Percentiles rank a stretch among this genome's conserved stretches.
Evolutionary conservation across 2,329 filamentous ascomycete species (phyloP).

Genomic region (Penicillium paneum): DNA sequence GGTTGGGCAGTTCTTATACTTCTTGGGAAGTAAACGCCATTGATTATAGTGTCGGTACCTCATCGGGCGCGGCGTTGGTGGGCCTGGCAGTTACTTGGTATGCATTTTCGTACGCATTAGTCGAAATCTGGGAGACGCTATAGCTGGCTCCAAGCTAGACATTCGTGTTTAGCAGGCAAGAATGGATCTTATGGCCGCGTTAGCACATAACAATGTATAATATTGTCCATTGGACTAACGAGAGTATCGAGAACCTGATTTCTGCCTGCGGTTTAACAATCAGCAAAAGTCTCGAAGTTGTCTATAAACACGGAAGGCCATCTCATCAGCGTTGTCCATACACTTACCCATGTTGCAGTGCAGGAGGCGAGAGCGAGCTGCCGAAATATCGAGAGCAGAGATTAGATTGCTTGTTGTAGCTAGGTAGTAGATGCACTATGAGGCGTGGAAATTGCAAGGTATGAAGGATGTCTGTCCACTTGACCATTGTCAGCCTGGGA

Average conservation of each 20-base stretch:
- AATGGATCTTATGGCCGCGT: conserved; percentile 50
- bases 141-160: conserved; percentile 75
- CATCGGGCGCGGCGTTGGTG: conserved; percentile 63
- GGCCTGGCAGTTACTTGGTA: conserved; percentile 65
- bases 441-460: neutral
- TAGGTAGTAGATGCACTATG: neutral
- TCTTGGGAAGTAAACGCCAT: neutral
- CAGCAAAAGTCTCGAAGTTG: neutral
- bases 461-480: neutral
- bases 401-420: neutral
- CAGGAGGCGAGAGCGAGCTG: conserved; percentile 62
- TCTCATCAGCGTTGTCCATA: conserved; percentile 66
- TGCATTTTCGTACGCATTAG: conserved; percentile 57
- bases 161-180: conserved; percentile 66
- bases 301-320: neutral
- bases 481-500: neutral
- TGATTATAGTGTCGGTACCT: conserved; percentile 46
- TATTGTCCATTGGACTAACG: conserved; percentile 45
- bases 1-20: conserved; percentile 28
- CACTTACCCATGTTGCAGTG: conserved; percentile 63
- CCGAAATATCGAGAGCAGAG: conserved; percentile 53
- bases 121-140: conserved; percentile 57
- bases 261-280: conserved; percentile 49
- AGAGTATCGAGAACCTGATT: conserved; percentile 63
- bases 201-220: neutral